phyloP scores from a whole-genome alignment of 345 rosid species.

The Citrus inodora region DNA sequence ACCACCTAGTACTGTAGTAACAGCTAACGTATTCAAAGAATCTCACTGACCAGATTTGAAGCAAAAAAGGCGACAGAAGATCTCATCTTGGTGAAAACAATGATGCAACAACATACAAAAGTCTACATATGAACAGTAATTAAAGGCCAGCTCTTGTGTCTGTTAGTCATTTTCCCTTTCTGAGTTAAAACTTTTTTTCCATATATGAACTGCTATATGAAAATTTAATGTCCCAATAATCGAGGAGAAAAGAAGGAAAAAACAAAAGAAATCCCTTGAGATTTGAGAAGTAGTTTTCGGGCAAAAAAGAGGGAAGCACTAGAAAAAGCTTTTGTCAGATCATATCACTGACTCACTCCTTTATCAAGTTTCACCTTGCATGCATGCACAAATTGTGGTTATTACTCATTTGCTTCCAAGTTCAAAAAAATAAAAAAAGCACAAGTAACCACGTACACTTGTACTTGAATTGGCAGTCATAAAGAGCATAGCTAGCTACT shows the following conservation, averaged over 20 bases:
- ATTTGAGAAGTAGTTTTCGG: slow-evolving; percentile 8
- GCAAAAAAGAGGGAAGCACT: neutral
- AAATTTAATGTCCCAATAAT: neutral
- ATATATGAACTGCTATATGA: neutral
- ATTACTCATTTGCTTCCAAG: slow-evolving; percentile 7
- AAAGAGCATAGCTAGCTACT: neutral
- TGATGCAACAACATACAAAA: slow-evolving; percentile 1
- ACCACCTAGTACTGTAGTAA: slow-evolving; percentile 3
- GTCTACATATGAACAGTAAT: slow-evolving; percentile 12
- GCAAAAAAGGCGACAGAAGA: neutral
- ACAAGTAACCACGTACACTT: neutral
- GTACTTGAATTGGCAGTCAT: neutral
- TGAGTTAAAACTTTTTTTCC: neutral
- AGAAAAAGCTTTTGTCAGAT: neutral
- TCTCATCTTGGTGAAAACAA: neutral
- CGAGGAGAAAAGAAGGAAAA: neutral
- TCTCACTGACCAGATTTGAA: neutral
- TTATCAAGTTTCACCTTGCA: neutral
- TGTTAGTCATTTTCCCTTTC: neutral
- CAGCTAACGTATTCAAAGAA: neutral
- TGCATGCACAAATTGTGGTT: neutral
- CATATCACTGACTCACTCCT: neutral
- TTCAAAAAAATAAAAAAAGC: neutral
- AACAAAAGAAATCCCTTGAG: neutral
- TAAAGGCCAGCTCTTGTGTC: neutral